Conservation (phyloP, 345 rosid genomes). For the Erodium maritimum region DNA sequence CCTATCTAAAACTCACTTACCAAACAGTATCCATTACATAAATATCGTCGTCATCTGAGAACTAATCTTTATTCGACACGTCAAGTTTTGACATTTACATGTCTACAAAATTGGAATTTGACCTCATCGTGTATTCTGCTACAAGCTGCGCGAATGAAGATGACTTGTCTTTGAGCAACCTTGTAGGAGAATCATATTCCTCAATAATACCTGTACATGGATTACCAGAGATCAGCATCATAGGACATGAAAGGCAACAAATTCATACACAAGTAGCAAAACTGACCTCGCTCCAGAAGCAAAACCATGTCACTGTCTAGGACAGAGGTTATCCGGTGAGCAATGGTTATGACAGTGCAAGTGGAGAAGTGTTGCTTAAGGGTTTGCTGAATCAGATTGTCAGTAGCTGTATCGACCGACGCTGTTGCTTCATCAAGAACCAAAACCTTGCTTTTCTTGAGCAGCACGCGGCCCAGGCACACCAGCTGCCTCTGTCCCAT, state of each 20-base stretch:
- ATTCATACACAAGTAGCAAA: neutral
- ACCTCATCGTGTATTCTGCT: constrained; percentile 55
- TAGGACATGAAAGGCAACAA: neutral
- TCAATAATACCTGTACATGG: constrained; percentile 45
- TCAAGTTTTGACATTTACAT: too few species aligned
- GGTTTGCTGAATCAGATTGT: constrained; percentile 70
- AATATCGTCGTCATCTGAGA: too few species aligned
- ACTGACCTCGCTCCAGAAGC: constrained; percentile 58
- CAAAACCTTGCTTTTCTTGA: constrained; percentile 65
- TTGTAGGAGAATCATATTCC: constrained; percentile 53
- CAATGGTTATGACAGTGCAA: constrained; percentile 68
- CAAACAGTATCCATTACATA: too few species aligned
- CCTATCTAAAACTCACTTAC: too few species aligned
- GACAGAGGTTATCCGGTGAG: constrained; percentile 78
- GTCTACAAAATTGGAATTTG: constrained; percentile 31
- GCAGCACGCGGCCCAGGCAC: constrained; percentile 72
- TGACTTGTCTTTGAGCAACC: constrained; percentile 46
- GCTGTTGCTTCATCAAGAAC: constrained; percentile 91
- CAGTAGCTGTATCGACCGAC: constrained; percentile 79
- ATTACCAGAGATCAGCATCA: neutral
- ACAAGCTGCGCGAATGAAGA: constrained; percentile 73
- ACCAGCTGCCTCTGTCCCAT: constrained; percentile 86
- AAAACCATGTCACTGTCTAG: constrained; percentile 75
- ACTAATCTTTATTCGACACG: too few species aligned
- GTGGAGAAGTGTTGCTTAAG: constrained; percentile 48